Conservation (phyloP, 768 basidiomycete species). For the Tricholoma flavovirens region DNA sequence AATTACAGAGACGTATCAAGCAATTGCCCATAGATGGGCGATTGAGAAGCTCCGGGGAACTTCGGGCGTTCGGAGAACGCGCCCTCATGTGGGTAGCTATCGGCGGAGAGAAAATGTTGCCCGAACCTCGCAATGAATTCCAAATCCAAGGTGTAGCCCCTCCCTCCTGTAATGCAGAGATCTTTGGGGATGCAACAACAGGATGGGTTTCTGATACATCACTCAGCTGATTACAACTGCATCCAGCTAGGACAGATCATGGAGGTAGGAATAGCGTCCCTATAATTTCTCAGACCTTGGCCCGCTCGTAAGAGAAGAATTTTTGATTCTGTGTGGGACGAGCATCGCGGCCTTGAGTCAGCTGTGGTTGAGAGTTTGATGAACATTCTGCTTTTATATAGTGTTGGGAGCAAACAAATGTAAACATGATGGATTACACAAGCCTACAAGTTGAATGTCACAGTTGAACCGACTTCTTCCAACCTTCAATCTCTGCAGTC, state of each 20-base stretch:
- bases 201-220: constrained; percentile 63
- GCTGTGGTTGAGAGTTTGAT: constrained; percentile 14
- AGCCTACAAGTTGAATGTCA: neutral
- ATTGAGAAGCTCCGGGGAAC: neutral
- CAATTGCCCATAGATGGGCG: too few relatives aligned
- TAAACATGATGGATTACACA: neutral
- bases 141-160: constrained; percentile 35
- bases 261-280: constrained; percentile 44
- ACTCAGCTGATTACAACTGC: constrained; percentile 51
- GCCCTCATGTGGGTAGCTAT: constrained; percentile 2
- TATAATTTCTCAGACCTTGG: constrained; percentile 62
- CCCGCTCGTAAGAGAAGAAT: constrained; percentile 56
- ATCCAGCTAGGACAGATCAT: constrained; percentile 58
- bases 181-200: constrained; percentile 34
- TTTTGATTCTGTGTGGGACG: constrained; percentile 44
- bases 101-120: constrained; percentile 19
- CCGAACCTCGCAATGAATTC: constrained; percentile 56
- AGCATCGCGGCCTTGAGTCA: constrained; percentile 64
- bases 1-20: too few relatives aligned
- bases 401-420: neutral
- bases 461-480: neutral
- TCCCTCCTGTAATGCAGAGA: constrained; percentile 29
- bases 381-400: neutral
- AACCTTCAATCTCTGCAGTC: neutral
- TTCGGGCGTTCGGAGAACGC: neutral